These are phyloP conservation scores for Epichloe festucae DNA, from an alignment of 2,329 filamentous ascomycete species.

Conservation along the genomic window DNA sequence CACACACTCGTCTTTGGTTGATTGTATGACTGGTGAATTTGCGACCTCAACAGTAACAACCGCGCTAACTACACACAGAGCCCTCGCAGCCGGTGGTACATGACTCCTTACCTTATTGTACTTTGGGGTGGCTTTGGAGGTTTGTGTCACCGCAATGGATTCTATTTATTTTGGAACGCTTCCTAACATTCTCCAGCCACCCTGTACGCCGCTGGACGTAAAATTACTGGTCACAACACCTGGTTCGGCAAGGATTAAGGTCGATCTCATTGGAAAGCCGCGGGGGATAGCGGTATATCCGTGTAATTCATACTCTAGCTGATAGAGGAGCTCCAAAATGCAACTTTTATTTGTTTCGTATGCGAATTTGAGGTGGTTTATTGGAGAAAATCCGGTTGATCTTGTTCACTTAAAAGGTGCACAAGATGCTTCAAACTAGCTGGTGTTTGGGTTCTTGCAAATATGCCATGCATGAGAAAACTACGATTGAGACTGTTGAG, in stretches of 20 bases:
- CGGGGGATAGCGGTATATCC: background rate
- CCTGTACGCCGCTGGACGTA: constrained; percentile 63
- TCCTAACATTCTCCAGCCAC: constrained; percentile 24
- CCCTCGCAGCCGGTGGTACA: constrained; percentile 49
- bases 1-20: constrained; percentile 59
- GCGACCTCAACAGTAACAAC: background rate
- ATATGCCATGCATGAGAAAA: background rate
- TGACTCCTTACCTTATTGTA: constrained; percentile 55
- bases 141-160: constrained; percentile 27
- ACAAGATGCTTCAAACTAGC: background rate
- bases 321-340: background rate
- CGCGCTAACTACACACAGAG: constrained; percentile 30
- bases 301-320: background rate
- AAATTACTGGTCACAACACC: constrained; percentile 66
- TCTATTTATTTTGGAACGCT: background rate
- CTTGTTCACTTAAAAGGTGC: background rate
- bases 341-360: background rate
- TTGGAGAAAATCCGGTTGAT: background rate
- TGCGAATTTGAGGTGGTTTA: background rate
- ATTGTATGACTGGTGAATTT: constrained; percentile 46
- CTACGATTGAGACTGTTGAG: too few species aligned
- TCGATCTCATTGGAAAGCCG: background rate
- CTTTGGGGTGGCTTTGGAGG: constrained; percentile 50
- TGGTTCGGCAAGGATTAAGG: constrained; percentile 50
- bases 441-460: background rate